Percentiles rank a stretch among this genome's conserved stretches.
phyloP scores from a whole-genome alignment of 106 monocot genomes.

The Allium cepa region DNA sequence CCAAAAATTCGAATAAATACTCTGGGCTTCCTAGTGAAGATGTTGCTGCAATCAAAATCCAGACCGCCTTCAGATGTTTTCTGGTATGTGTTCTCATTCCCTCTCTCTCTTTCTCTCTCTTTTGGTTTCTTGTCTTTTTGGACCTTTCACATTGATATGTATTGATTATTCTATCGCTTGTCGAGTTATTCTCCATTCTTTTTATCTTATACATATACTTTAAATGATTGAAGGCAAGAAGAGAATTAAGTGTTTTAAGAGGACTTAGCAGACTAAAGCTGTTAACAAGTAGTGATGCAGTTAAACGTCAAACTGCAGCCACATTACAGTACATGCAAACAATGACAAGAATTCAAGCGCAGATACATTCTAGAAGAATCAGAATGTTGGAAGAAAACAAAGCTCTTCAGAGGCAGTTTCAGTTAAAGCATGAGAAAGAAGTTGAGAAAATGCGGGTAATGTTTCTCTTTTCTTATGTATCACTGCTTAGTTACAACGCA shows the following conservation, averaged over 20 bases:
- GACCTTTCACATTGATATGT: too few relatives aligned
- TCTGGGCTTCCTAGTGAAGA: slow-evolving; percentile 35
- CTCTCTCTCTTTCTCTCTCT: neutral
- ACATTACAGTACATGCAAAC: slow-evolving; percentile 55
- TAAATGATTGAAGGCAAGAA: slow-evolving; percentile 37
- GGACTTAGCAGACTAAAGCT: slow-evolving; percentile 59
- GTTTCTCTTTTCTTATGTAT: too few relatives aligned
- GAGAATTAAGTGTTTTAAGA: slow-evolving; percentile 39
- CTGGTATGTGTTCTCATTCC: slow-evolving; percentile 8
- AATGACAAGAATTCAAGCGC: slow-evolving; percentile 61
- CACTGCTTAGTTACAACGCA: too few relatives aligned
- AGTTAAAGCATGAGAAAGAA: slow-evolving; percentile 56
- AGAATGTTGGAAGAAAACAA: slow-evolving; percentile 73
- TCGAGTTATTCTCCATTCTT: neutral
- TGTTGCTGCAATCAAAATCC: slow-evolving; percentile 31
- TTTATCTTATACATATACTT: neutral
- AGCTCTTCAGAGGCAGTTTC: slow-evolving; percentile 61
- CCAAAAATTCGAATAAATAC: slow-evolving; percentile 28
- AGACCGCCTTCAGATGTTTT: slow-evolving; percentile 35
- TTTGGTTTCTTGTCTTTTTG: too few relatives aligned
- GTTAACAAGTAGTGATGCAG: slow-evolving; percentile 40
- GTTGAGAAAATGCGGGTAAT: slow-evolving; percentile 50
- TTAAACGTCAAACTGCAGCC: slow-evolving; percentile 49
- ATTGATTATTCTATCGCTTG: neutral
- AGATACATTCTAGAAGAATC: slow-evolving; percentile 50